Evolutionary conservation across 2,329 filamentous ascomycete genomes (phyloP).

Genomic region (Lasiodiplodia gonubiensis): DNA sequence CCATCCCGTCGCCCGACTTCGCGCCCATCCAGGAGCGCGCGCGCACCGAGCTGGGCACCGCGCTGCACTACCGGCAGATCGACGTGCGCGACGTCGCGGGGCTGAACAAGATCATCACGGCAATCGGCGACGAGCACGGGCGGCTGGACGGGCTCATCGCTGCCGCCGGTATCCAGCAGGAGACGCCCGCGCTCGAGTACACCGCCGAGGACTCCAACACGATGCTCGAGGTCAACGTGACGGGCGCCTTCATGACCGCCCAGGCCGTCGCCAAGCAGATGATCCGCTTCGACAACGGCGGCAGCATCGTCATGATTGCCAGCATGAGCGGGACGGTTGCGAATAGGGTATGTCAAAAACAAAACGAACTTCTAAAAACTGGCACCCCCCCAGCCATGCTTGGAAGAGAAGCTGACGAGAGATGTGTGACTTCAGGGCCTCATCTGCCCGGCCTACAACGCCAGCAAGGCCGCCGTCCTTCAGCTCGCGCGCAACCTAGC

Average conservation of each 20-base stretch:
- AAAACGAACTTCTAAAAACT: too few species aligned
- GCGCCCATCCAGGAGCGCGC: constrained; percentile 68
- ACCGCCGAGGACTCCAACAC: constrained; percentile 64
- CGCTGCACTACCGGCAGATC: constrained; percentile 75
- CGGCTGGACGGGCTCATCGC: constrained; percentile 80
- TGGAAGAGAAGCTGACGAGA: background rate
- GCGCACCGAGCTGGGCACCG: constrained; percentile 65
- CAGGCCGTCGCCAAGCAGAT: constrained; percentile 69
- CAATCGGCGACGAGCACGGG: constrained; percentile 72
- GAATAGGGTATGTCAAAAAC: constrained; percentile 62
- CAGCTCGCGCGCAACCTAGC: constrained; percentile 75
- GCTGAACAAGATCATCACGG: constrained; percentile 70
- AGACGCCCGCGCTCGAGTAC: constrained; percentile 83
- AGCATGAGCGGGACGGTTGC: constrained; percentile 67
- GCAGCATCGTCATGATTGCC: constrained; percentile 67
- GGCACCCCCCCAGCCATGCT: too few species aligned
- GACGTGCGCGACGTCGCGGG: constrained; percentile 76
- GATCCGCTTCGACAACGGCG: constrained; percentile 64
- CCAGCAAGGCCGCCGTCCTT: constrained; percentile 75
- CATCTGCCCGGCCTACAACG: constrained; percentile 74
- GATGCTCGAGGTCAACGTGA: constrained; percentile 68
- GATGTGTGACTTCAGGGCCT: constrained; percentile 57
- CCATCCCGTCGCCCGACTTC: constrained; percentile 66
- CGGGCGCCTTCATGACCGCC: constrained; percentile 67
- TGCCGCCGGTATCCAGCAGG: constrained; percentile 79